Conservation (phyloP, 371 early-diverging fungal genomes). For the Actinomortierella ambigua region DNA sequence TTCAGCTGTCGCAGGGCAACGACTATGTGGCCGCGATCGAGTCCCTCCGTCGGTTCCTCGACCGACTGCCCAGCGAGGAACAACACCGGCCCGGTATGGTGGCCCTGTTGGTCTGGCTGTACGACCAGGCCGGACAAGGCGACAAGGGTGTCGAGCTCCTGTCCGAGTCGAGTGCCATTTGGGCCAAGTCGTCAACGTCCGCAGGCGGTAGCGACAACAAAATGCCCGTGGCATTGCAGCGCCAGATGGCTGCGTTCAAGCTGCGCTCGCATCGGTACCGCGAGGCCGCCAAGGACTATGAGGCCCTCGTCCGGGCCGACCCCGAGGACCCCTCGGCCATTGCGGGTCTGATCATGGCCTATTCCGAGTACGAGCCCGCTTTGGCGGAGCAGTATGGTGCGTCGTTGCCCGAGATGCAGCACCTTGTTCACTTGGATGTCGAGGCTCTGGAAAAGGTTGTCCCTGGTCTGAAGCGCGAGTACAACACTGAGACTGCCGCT, state of each 20-base stretch:
- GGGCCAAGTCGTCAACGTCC: slow-evolving; percentile 48
- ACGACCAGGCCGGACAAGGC: slow-evolving; percentile 66
- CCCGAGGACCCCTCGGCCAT: slow-evolving; percentile 69
- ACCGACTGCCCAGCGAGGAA: slow-evolving; percentile 29
- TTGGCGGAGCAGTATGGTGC: slow-evolving; percentile 73
- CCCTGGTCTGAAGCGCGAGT: slow-evolving; percentile 68
- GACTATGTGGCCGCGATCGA: slow-evolving; percentile 58
- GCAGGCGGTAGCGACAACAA: background rate
- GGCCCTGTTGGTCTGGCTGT: slow-evolving; percentile 73
- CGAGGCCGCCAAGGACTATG: slow-evolving; percentile 74
- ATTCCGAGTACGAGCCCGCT: slow-evolving; percentile 66
- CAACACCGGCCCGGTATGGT: slow-evolving; percentile 68
- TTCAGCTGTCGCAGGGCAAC: slow-evolving; percentile 54
- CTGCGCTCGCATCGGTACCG: slow-evolving; percentile 59
- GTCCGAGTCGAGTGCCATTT: slow-evolving; percentile 60
- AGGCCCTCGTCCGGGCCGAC: slow-evolving; percentile 70
- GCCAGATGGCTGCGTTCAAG: slow-evolving; percentile 76
- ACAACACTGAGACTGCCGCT: slow-evolving; percentile 54
- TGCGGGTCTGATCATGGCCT: slow-evolving; percentile 73
- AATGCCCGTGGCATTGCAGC: slow-evolving; percentile 56
- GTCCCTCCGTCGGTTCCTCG: slow-evolving; percentile 56
- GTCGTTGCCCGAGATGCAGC: slow-evolving; percentile 57
- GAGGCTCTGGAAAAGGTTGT: slow-evolving; percentile 61
- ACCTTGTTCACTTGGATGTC: slow-evolving; percentile 49
- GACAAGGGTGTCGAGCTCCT: slow-evolving; percentile 63